phyloP scores from a whole-genome alignment of 2,329 filamentous ascomycete species.

The Colletotrichum sp. region DNA sequence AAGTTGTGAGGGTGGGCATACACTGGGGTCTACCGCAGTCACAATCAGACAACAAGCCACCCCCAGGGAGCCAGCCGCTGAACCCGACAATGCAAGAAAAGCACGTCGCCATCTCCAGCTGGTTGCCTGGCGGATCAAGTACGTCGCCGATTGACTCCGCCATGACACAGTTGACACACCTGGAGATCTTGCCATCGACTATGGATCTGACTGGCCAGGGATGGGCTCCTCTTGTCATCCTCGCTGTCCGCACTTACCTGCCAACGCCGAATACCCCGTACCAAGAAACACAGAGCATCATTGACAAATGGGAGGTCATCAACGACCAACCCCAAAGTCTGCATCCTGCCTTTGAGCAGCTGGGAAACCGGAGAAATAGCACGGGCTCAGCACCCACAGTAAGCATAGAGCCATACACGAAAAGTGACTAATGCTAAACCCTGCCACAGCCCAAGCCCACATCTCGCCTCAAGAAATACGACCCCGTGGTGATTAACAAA shows the following conservation, averaged over 20 bases:
- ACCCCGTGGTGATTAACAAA: constrained; percentile 73
- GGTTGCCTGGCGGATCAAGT: constrained; percentile 53
- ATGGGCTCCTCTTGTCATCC: constrained; percentile 63
- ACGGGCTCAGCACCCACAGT: constrained; percentile 23
- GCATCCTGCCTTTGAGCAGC: constrained; percentile 79
- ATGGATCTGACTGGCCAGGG: constrained; percentile 64
- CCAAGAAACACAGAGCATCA: constrained; percentile 72
- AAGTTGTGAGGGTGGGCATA: constrained; percentile 74
- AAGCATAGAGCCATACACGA: background rate
- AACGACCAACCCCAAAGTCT: constrained; percentile 68
- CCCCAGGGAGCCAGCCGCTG: constrained; percentile 48
- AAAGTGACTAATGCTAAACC: constrained; percentile 18
- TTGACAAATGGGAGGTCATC: constrained; percentile 84
- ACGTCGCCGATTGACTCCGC: constrained; percentile 51
- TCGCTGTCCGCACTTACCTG: constrained; percentile 74
- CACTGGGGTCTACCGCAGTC: constrained; percentile 70
- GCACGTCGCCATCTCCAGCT: constrained; percentile 62
- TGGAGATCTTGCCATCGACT: constrained; percentile 74
- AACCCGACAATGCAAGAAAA: constrained; percentile 60
- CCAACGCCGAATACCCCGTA: constrained; percentile 59
- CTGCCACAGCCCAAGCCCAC: constrained; percentile 24
- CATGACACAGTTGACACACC: constrained; percentile 71
- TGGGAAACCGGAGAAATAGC: constrained; percentile 67
- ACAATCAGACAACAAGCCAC: constrained; percentile 55
- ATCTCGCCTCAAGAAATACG: constrained; percentile 63